Base-by-base conservation (phyloP, 768 basidiomycete genomes). In the Collybia nuda region DNA sequence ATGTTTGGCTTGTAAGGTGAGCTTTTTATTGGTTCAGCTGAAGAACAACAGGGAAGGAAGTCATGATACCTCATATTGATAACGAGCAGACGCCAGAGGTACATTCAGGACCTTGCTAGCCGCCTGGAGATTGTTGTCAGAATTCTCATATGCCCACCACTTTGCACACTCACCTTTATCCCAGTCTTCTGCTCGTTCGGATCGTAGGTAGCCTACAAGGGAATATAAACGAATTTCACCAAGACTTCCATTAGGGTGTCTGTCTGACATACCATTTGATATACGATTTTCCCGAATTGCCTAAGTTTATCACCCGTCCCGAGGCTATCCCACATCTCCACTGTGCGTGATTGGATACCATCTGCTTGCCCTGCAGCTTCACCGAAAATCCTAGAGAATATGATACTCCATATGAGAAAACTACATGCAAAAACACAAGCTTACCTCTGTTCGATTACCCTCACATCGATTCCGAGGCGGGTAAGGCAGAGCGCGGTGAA, bases 401-500 rank as follows among this genome's bases (percentile, higher is more conserved):
- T 49, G 8, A 26, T 3, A 26, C 2, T 15, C 11, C 2, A 24
- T 15, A n/a, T 12, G 21, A 19, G 21, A 14, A 29, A 18, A 5
- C 18, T 2, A 14, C 4, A 29, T 18, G 18, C 6, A 24, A 17
- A 5, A 15, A 9, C 32, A 26, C 24, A 19, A 18, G 0, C 22
- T 8, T 40, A 48, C 51, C 51, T 44, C 12, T 59, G 60, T 47
- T 67, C 62, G 36, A 67, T 52, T 32, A 67, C 56, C 19, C 56
- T 58, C 3, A 64, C 57, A 37, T 47, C 52, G 17, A 68, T 51
- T 7, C 64, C 61, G 8, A 56, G 53, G 8, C 46, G 51, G 6
- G 56, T 55, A n/a, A 68, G 58, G 2, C 56, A 52, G 18, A 59
- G 53, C 6, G 65, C 67, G 23, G 54, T 54, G 40, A 67, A 61